Evolutionary conservation across 176 grass and related monocot species (phyloP).

Genomic region (Paspalum notatum): DNA sequence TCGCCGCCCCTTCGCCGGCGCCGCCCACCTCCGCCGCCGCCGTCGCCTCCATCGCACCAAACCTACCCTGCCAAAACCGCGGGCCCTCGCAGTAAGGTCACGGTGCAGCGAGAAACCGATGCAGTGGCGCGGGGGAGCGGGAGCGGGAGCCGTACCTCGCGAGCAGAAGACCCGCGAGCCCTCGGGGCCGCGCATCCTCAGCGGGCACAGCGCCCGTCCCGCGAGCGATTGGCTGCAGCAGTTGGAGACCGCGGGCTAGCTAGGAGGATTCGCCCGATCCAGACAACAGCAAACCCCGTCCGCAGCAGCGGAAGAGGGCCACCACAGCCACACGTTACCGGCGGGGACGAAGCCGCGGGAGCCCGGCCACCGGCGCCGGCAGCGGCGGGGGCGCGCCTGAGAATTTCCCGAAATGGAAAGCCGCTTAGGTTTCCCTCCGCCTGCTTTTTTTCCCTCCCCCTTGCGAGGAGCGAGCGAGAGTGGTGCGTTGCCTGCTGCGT

Average conservation of each 20-base stretch:
- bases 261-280: constrained; percentile 17
- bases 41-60: constrained; percentile 63
- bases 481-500: too few relatives aligned
- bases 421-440: constrained; percentile 30
- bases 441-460: neutral
- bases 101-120: neutral
- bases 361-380: constrained; percentile 14
- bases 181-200: neutral
- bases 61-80: constrained; percentile 13
- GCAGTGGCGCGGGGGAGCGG: too few relatives aligned
- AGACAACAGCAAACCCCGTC: constrained; percentile 1
- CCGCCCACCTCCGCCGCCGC: constrained; percentile 53
- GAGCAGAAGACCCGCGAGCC: neutral
- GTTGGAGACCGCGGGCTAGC: neutral
- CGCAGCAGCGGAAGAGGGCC: neutral
- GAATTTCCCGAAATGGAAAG: constrained; percentile 75
- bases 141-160: constrained; percentile 34
- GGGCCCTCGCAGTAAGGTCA: neutral
- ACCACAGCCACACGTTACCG: constrained; percentile 37
- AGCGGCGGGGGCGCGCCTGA: constrained; percentile 8
- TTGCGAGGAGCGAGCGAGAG: neutral
- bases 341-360: neutral
- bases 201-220: neutral
- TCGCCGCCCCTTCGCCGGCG: constrained; percentile 32
- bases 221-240: constrained; percentile 23